Evolutionary conservation across 208 protist genomes (phyloP).

Genomic region (Leishmania arabica): DNA sequence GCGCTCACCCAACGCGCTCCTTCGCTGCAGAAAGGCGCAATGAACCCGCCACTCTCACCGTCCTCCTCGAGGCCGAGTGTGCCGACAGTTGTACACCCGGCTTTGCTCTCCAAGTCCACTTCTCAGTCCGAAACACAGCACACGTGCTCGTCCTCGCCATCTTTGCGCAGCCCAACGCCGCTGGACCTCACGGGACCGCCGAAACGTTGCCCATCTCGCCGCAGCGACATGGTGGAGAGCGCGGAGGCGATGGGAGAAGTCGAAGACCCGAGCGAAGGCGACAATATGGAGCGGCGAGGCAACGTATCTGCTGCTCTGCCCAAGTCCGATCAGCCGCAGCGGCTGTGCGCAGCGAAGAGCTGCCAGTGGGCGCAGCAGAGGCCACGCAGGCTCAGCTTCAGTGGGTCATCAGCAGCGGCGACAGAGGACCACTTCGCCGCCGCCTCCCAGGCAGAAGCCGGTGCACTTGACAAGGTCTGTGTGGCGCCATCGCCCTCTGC

Average conservation of each 20-base stretch:
- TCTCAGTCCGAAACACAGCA: neutral
- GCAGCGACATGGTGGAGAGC: conserved; percentile 15
- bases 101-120: neutral
- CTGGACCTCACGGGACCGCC: conserved; percentile 19
- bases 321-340: neutral
- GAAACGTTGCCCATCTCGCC: neutral
- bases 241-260: neutral
- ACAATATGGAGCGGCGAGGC: neutral
- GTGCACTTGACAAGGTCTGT: neutral
- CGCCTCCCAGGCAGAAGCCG: neutral
- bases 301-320: neutral
- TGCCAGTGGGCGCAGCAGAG: neutral
- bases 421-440: neutral
- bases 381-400: conserved; percentile 2
- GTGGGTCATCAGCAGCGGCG: neutral
- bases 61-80: neutral
- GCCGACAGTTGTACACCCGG: neutral
- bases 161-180: conserved; percentile 16
- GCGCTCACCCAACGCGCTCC: no score
- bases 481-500: neutral
- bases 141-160: conserved; percentile 10
- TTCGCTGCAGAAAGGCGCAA: neutral
- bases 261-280: neutral
- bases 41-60: neutral
- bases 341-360: neutral